Base-by-base conservation (phyloP, 1,284 basidiomycete species). In the Rhodotorula sp. region DNA sequence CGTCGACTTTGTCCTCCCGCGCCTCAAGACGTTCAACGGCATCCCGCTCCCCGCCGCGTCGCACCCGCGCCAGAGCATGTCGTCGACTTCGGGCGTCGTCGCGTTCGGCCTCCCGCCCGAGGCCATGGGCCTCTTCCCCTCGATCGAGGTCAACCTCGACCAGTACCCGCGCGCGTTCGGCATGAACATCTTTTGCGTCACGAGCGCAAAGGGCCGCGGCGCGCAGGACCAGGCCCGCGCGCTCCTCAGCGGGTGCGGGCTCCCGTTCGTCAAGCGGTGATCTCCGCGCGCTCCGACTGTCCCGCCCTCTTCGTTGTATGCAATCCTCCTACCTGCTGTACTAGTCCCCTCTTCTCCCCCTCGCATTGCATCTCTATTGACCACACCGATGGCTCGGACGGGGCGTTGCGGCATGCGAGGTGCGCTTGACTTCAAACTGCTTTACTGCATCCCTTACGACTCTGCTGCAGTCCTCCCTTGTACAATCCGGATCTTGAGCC, bases 1-100 rank as follows among this genome's bases (percentile, higher is more conserved):
- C 76, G 88, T 89, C 77, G 94, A 97, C 78, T 98, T 98, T 80
- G 96, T 99, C 64, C 85, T 98, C 34, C 97, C 96, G 4, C 88
- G 96, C 34, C 82, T 97, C 74, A 88, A 95, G 78, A 94, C 97
- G 77, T 99, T 94, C 84, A 85, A 86, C 12, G 97, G 96, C 41
- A 82, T 99, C 72, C 80, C 86, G 7, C 84, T 94, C 70, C 88
- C 91, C 68, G 85, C 91, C 54, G 82, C 87, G 48, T 74, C 74
- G 46, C 68, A 70, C 61, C 77, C 78, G 61, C 68, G 66, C 7
- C 72, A 77, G 55, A 72, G 71, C n/a, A 89, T 93, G 0, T 89
- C 88, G 57, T 89, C 90, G 1, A 89, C 91, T 9, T 87, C 89
- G 0, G 95, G 96, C 60, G 92, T 95, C 44, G 92, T 98, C 60